Conservation (phyloP, 768 basidiomycete genomes). For the Mycena leptocephala region DNA sequence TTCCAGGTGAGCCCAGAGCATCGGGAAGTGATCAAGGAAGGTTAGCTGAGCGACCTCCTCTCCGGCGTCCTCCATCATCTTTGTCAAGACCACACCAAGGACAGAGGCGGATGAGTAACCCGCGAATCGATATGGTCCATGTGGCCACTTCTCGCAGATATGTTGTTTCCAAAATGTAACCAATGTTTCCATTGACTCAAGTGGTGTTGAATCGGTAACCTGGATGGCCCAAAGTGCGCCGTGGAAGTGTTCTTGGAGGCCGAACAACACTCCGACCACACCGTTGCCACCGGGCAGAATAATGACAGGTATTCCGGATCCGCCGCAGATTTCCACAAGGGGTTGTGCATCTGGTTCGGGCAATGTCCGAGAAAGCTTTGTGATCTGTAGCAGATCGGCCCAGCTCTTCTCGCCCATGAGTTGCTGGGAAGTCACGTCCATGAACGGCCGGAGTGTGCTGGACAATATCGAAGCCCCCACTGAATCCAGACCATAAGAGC, state of each 20-base stretch:
- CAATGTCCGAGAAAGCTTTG: background rate
- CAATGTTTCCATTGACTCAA: background rate
- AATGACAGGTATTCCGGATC: conserved; percentile 10
- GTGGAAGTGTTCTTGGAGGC: background rate
- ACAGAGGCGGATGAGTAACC: conserved; percentile 11
- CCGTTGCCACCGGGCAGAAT: conserved; percentile 24
- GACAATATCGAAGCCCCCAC: conserved; percentile 47
- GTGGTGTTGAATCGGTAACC: conserved; percentile 22
- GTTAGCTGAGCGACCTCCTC: conserved; percentile 25
- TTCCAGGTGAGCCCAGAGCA: background rate
- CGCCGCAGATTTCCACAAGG: conserved; percentile 26
- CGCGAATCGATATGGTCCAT: conserved; percentile 33
- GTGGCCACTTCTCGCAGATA: conserved; percentile 20
- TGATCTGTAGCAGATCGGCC: background rate
- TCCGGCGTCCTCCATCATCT: conserved; percentile 23
- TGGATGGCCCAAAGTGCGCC: conserved; percentile 29
- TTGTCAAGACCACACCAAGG: background rate
- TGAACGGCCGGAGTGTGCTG: conserved; percentile 39
- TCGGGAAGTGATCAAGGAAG: conserved; percentile 26
- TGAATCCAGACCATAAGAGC: conserved; percentile 51
- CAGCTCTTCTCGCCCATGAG: conserved; percentile 47
- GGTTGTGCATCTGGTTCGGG: background rate
- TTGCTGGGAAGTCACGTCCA: conserved; percentile 46
- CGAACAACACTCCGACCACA: background rate
- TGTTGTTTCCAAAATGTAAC: conserved; percentile 19